Evolutionary conservation across 2,329 filamentous ascomycete genomes (phyloP), one percentile per base, ranked within the genome.

Genomic region (Biscogniauxia sp.): DNA sequence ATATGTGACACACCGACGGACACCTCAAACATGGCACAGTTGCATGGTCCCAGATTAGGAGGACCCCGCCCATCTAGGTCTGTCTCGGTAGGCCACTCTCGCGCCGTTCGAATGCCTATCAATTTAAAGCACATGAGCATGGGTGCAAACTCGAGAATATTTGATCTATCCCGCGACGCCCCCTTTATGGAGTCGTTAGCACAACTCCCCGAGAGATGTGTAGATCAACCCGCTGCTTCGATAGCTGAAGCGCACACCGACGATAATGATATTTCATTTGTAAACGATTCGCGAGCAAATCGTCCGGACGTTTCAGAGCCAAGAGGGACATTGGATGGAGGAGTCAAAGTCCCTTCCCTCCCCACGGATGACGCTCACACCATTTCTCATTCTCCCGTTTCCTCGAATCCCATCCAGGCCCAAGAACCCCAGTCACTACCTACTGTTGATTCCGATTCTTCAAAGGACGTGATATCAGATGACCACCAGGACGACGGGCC

Each of bases 401-500:
- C 26, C 19, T 53, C 45, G 52, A 55, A 51, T 28, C 19, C 26
- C 20, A 28, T 53, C 37, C 19, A 45, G 53, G 37, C 28, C 45
- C 25, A 19, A 26, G 54, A 59, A n/a, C 11, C 37, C n/a, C 15
- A 17, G 49, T 20, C 51, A 7, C 50, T 51, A 13, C 56, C 57
- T 49, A 8, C 52, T 26, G 20, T 20, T 20, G 25, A 54, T 45
- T 32, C 53, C 28, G 54, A 53, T 3, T 2, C 51, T 37, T 53
- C 23, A 51, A 56, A 60, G 19, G 61, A 55, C 20, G 56, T 53
- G 20, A 58, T 20, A 25, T 59, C 53, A 51, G 60, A 55, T 20
- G 56, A 58, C 20, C 61, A 64, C 23, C 50, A 54, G 15, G 58
- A 64, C 20, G 65, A 69, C 13, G 64, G 59, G 17, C 67, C 65